Percentiles rank a stretch among this genome's conserved stretches.
Evolutionary conservation across 2,329 filamentous ascomycete genomes (phyloP).

Genomic region (Dactylellina leptospora): DNA sequence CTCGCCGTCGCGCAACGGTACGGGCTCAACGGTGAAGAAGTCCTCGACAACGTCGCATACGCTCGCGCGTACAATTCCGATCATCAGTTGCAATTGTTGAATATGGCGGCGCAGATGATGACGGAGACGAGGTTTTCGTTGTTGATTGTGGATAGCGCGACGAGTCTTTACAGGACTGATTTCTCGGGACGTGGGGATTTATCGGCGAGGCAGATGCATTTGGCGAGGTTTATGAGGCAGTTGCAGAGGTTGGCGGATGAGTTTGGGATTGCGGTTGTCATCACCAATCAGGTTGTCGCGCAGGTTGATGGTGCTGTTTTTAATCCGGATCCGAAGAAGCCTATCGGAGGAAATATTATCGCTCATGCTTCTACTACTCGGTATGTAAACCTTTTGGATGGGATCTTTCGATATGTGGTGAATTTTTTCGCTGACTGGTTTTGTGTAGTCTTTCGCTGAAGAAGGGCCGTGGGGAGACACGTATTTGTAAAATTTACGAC

Average conservation of each 20-base stretch:
- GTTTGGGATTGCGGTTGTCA: constrained; percentile 97
- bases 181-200: constrained; percentile 96
- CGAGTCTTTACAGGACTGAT: constrained; percentile 92
- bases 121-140: constrained; percentile 97
- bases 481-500: constrained; percentile 99
- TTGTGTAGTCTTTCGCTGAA: constrained; percentile 78
- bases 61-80: constrained; percentile 98
- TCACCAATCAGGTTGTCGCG: constrained; percentile 98
- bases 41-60: constrained; percentile 97
- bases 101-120: constrained; percentile 98
- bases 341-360: constrained; percentile 98
- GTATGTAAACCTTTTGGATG: constrained; percentile 12
- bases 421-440: too few species aligned
- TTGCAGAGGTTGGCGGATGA: constrained; percentile 79
- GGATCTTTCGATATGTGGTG: too few species aligned
- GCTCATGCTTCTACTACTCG: constrained; percentile 93
- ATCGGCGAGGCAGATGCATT: constrained; percentile 87
- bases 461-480: constrained; percentile 92
- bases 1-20: constrained; percentile 93
- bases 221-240: constrained; percentile 87
- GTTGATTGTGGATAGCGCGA: constrained; percentile 94
- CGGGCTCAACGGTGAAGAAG: constrained; percentile 93
- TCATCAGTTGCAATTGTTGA: constrained; percentile 92
- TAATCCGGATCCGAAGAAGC: constrained; percentile 99
- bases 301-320: constrained; percentile 99